Evolutionary conservation across 208 protist species (phyloP).

Genomic region (Phytomonas francai): DNA sequence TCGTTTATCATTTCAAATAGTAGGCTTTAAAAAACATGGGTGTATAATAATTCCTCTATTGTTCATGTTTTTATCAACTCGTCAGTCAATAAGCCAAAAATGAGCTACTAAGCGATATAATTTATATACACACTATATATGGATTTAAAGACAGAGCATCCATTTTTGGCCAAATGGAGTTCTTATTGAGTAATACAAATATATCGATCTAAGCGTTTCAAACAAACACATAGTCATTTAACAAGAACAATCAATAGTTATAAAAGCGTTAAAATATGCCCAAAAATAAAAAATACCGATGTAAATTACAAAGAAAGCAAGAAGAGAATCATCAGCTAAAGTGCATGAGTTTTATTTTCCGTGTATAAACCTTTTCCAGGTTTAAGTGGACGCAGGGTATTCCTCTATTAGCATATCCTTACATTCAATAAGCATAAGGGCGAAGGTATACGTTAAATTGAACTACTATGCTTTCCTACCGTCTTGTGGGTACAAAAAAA

Average conservation of each 20-base stretch:
- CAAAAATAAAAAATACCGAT: conserved; percentile 11
- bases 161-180: no score
- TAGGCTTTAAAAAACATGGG: conserved; percentile 4
- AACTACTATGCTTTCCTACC: no score
- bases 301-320: conserved; percentile 9
- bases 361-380: neutral
- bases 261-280: conserved; percentile 12
- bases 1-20: conserved; percentile 1
- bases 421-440: neutral
- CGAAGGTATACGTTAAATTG: no score
- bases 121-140: neutral
- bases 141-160: neutral
- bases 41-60: neutral
- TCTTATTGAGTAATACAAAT: no score
- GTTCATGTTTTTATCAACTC: conserved; percentile 11
- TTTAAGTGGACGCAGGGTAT: neutral
- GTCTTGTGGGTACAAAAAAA: no score
- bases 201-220: neutral
- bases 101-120: neutral
- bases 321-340: conserved; percentile 1
- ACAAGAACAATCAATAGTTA: conserved; percentile 5
- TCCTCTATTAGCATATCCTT: neutral
- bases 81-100: neutral
- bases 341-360: neutral
- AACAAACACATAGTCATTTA: neutral